Percentiles rank a stretch among this genome's conserved stretches.
Evolutionary conservation across 768 basidiomycete genomes (phyloP).

Genomic region (Rhodosporidiobolus odoratus): DNA sequence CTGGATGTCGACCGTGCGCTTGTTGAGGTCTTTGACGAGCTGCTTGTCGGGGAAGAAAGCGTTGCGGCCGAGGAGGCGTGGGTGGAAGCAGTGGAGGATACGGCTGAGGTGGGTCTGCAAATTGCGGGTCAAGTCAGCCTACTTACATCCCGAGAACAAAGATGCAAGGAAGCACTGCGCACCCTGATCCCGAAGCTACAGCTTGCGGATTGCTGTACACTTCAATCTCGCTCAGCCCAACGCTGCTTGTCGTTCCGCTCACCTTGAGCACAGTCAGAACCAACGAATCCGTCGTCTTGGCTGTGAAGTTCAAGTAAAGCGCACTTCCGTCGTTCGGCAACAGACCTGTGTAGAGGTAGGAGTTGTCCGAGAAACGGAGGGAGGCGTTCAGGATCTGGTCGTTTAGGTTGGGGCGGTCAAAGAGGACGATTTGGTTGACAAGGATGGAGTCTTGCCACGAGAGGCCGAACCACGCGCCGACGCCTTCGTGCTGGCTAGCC

Average conservation of each 20-base stretch:
- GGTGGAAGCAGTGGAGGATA: no score
- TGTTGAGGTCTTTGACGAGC: no score
- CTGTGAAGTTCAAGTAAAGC: neutral
- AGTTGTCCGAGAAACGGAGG: constrained; percentile 14
- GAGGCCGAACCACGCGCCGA: constrained; percentile 7
- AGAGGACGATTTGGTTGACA: constrained; percentile 16
- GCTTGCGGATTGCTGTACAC: constrained; percentile 3
- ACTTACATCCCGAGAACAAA: neutral
- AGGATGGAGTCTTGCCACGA: constrained; percentile 11
- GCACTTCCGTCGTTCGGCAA: constrained; percentile 24
- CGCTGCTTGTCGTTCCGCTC: neutral
- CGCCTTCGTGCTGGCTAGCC: neutral
- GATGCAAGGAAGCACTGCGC: no score
- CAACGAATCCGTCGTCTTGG: neutral
- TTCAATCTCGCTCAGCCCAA: constrained; percentile 7
- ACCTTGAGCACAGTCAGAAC: neutral
- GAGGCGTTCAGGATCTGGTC: constrained; percentile 14
- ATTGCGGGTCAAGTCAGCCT: no score
- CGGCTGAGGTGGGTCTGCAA: no score
- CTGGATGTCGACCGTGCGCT: no score
- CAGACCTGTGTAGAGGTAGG: neutral
- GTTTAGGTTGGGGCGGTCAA: constrained; percentile 30
- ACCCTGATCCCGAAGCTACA: no score
- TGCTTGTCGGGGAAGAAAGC: no score
- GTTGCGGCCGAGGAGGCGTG: no score